Evolutionary conservation across 2,329 filamentous ascomycete genomes (phyloP), one percentile per base, ranked within the genome.

Genomic region (Cladosporium velox): DNA sequence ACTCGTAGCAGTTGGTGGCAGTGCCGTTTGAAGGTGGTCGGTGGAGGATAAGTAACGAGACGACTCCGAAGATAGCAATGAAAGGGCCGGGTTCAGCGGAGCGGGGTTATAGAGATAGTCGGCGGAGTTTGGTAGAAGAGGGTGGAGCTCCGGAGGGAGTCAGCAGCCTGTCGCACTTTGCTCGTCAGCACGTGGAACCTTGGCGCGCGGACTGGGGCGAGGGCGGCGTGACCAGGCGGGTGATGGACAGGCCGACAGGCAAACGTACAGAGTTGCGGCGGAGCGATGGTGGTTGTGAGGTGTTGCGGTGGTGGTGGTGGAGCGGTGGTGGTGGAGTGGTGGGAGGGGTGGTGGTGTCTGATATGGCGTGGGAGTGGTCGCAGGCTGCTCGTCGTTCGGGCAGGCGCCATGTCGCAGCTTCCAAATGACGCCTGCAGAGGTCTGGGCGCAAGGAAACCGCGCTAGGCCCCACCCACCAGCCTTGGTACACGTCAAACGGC

Each of bases 101-200:
- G 47, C 47, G 60, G 60, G 32, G 47, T 28, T 41, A 44, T 41
- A 38, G 49, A 52, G 34, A 63, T 54, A 24, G 34, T 38, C 47
- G 49, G 49, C 49, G 47, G 60, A 32, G 60, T 63, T 54, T 63
- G 60, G 60, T 58, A 58, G 32, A 47, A 47, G 41, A 28, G 49
- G 59, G 59, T 54, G 59, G 60, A 63, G 60, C 47, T 58, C 55
- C 55, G 49, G 34, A 47, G 30, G n/a, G 26, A 63, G 60, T 63
- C 60, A 63, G 60, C 60, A 54, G 60, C 44, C n/a, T 63, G 60
- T 63, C 60, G 60, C 60, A 63, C 49, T 63, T 63, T 63, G 60
- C 60, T 63, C 21, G 49, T 44, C 47, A 63, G 60, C 60, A 63
- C 60, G 60, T 54, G 60, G 15, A 49, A 38, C 47, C 60, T 63